These are phyloP conservation scores for Ophiorrhiza pumila DNA, from an alignment of 257 asterid species.

Conservation along the genomic window DNA sequence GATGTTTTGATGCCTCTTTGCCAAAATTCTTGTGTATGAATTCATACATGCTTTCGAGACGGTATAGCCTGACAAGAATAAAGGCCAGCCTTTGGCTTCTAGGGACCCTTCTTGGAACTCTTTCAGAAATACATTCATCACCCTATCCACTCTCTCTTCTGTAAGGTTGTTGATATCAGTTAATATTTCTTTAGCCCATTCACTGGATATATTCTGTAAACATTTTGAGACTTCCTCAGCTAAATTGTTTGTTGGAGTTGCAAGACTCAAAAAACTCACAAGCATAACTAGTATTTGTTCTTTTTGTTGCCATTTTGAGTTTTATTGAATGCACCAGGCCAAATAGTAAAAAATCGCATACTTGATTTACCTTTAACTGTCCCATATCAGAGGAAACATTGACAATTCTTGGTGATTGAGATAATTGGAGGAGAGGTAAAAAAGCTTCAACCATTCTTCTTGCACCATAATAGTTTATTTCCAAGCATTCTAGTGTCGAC, in stretches of 20 bases:
- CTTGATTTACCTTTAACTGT: constrained; percentile 17
- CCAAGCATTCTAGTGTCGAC: constrained; percentile 20
- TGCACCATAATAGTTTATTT: constrained; percentile 41
- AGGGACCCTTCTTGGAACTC: constrained; percentile 17
- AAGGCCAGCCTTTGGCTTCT: constrained; percentile 22
- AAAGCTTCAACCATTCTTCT: constrained; percentile 31
- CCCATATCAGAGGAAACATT: constrained; percentile 18
- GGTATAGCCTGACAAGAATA: not conserved
- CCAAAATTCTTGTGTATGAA: constrained; percentile 23
- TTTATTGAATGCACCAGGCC: too few species aligned
- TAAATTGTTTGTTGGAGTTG: too few species aligned
- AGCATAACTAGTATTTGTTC: too few species aligned
- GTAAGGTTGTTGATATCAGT: constrained; percentile 14
- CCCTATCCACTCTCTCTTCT: constrained; percentile 22
- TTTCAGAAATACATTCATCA: constrained; percentile 8
- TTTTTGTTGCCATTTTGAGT: too few species aligned
- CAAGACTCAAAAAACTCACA: too few species aligned
- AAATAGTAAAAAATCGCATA: too few species aligned
- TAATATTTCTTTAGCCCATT: constrained; percentile 19
- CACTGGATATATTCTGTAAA: constrained; percentile 6
- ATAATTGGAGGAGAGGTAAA: constrained; percentile 29
- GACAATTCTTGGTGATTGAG: constrained; percentile 36
- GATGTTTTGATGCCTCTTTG: constrained; percentile 9
- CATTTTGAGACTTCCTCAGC: not conserved
- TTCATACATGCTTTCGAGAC: constrained; percentile 18